Evolutionary conservation across 78 protist genomes (phyloP), one percentile per base, ranked within the genome.

Genomic region (Speleostelium caveatum): DNA sequence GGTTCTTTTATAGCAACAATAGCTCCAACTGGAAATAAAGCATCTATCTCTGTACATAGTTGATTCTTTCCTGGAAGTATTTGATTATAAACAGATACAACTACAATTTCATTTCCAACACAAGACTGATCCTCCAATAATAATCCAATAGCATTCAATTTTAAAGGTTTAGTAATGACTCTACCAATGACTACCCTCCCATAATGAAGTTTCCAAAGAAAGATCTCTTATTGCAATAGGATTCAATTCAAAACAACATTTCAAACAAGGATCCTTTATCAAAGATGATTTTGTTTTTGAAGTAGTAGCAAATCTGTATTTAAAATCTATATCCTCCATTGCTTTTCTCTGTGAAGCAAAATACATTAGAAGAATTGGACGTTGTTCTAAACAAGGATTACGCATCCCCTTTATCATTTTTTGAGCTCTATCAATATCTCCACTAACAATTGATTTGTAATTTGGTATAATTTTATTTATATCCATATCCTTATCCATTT

Each of bases 1-100:
- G 77, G 77, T 30, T 72, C 77, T 32, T 72, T 72, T 4, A 72
- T 28, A 2, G 77, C 77, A 6, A 72, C 8, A 7, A 72, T 32
- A 72, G 24, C 36, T 30, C 77, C 77, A 4, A 66, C 53, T 51
- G 77, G 77, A n/a, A 51, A 72, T 7, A 32, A 30, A 6, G 5
- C 35, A 8, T 72, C 77, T 3, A 24, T 3, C 30, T 72, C 35
- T 12, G 17, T 3, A 4, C 28, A 14, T 21, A 17, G 5, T n/a
- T n/a, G n/a, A 66, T 17, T 38, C 7, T 12, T 30, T 53, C 61
- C 61, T 51, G 77, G 61, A 14, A 72, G 26, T n/a, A 21, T 8
- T 5, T 26, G 3, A 53, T 72, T 72, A 22, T 42, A 72, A 3
- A 72, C 7, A 5, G 56, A 39, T 7, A 72, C n/a, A 6, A 28